phyloP scores from a whole-genome alignment of 306 rosid genomes.

The Quercus bicolor region DNA sequence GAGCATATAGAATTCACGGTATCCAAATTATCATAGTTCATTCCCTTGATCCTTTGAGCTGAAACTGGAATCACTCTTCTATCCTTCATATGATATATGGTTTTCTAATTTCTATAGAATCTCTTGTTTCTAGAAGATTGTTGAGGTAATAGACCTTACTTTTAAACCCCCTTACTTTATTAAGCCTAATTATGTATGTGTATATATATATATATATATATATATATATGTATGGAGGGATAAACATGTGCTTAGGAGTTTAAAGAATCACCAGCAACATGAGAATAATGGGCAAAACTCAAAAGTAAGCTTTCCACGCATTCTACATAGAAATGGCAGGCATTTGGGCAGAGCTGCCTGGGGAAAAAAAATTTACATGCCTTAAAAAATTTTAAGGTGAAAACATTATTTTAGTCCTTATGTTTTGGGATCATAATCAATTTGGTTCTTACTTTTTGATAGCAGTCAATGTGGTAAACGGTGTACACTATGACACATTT shows the following conservation, averaged over 20 bases:
- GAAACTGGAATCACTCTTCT: background rate
- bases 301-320: no score
- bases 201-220: background rate
- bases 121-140: no score
- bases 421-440: no score
- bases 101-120: background rate
- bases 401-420: no score
- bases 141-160: background rate
- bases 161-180: background rate
- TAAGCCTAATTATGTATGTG: background rate
- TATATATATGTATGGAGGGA: background rate
- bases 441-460: fast-evolving
- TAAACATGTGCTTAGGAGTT: background rate
- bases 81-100: background rate
- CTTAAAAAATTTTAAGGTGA: no score
- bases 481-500: no score
- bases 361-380: no score
- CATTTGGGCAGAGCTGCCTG: no score
- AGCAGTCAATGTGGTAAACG: no score
- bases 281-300: no score
- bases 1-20: background rate
- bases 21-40: background rate
- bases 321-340: no score
- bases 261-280: no score
- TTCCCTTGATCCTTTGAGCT: background rate